phyloP scores from a whole-genome alignment of 2,329 filamentous ascomycete genomes.

The Microsporum audouinii region DNA sequence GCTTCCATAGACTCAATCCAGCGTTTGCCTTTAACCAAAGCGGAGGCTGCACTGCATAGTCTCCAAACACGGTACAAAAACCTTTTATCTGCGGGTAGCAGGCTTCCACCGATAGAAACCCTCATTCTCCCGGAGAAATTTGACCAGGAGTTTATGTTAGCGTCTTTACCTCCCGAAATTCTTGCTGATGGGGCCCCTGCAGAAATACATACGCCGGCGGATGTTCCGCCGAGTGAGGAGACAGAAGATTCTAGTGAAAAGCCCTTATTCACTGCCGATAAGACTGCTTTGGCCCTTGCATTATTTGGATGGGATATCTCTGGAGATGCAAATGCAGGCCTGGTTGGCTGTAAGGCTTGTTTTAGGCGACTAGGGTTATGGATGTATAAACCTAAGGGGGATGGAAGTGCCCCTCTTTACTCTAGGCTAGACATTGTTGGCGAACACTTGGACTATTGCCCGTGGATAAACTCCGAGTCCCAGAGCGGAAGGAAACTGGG shows the following conservation, averaged over 20 bases:
- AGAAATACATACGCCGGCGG: background rate
- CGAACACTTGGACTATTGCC: slow-evolving; percentile 74
- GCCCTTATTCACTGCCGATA: slow-evolving; percentile 37
- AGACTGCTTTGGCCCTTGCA: slow-evolving; percentile 56
- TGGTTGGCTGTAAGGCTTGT: slow-evolving; percentile 73
- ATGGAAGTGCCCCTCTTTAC: slow-evolving; percentile 32
- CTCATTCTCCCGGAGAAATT: slow-evolving; percentile 25
- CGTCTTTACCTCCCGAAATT: background rate
- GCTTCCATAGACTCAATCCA: slow-evolving; percentile 47
- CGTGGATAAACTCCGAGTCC: slow-evolving; percentile 57
- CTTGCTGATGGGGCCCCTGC: background rate
- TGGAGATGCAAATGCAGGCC: slow-evolving; percentile 39
- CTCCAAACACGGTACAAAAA: slow-evolving; percentile 55
- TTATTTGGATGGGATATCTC: slow-evolving; percentile 64
- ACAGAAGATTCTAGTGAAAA: slow-evolving; percentile 8
- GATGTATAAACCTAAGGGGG: slow-evolving; percentile 75
- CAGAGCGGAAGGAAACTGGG: slow-evolving; percentile 41
- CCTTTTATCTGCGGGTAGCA: slow-evolving; percentile 29
- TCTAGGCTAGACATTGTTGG: slow-evolving; percentile 53
- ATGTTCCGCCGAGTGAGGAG: background rate
- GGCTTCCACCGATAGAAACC: slow-evolving; percentile 24
- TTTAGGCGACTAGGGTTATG: slow-evolving; percentile 81
- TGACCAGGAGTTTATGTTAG: slow-evolving; percentile 19
- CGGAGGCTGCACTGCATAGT: slow-evolving; percentile 45
- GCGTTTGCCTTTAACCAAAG: slow-evolving; percentile 53